These are phyloP conservation scores for Stephanodiscus triporus DNA, from an alignment of 108 stramenopile species.

Conservation along the genomic window DNA sequence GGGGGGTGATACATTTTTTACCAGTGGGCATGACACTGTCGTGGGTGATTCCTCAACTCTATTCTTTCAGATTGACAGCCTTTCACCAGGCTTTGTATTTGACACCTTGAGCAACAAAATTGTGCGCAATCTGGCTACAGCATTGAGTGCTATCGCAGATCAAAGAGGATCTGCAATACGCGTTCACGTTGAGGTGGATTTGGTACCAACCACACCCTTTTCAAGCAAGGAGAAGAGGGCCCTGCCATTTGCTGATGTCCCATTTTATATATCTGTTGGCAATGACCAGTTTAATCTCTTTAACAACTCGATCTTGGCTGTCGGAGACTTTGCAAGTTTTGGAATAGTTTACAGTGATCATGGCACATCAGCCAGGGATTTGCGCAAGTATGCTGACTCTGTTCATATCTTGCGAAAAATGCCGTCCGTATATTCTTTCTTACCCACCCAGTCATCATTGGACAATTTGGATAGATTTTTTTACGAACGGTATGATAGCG, in stretches of 20 bases:
- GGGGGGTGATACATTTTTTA: conserved; percentile 13
- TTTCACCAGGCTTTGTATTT: conserved; percentile 3
- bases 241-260: conserved; percentile 24
- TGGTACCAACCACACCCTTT: conserved; percentile 1
- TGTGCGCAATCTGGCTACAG: background rate
- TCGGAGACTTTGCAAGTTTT: conserved; percentile 17
- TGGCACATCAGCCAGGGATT: background rate
- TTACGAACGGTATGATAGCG: conserved; percentile 8
- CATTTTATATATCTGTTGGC: conserved; percentile 20
- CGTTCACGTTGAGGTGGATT: conserved; percentile 1
- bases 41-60: conserved; percentile 25
- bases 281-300: conserved; percentile 7
- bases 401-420: conserved; percentile 11
- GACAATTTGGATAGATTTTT: conserved; percentile 23
- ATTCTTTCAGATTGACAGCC: conserved; percentile 30
- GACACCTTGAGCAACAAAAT: conserved; percentile 4
- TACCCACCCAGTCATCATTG: background rate
- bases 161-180: background rate
- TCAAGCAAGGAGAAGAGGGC: background rate
- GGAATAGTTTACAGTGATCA: conserved; percentile 14
- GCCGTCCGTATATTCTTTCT: conserved; percentile 4
- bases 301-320: conserved; percentile 4
- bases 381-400: conserved; percentile 11
- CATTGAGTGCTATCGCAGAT: background rate
- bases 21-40: conserved; percentile 22